Conservation (phyloP, 805 yeast genomes). For the Myxozyma mucilagina region DNA sequence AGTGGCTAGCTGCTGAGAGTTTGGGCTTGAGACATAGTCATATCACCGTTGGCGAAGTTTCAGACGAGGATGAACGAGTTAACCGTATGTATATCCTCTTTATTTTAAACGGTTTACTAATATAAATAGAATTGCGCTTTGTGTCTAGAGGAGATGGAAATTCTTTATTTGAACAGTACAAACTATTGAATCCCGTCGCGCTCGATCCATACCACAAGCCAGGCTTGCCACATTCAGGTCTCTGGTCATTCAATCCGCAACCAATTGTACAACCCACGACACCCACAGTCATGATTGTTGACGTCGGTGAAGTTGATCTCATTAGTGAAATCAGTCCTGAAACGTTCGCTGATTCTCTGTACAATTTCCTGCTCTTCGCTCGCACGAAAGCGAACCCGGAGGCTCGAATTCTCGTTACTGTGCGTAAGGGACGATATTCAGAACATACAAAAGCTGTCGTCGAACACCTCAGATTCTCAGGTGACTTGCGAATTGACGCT, state of each 20-base stretch:
- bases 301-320: conserved; percentile 24
- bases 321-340: neutral
- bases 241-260: conserved; percentile 13
- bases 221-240: conserved; percentile 22
- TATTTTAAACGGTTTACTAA: neutral
- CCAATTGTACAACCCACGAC: conserved; percentile 13
- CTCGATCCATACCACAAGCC: conserved; percentile 18
- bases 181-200: conserved; percentile 18
- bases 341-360: conserved; percentile 18
- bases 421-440: conserved; percentile 16
- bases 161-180: conserved; percentile 21
- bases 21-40: conserved; percentile 23
- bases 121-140: neutral
- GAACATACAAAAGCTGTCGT: conserved; percentile 18
- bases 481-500: neutral
- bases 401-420: conserved; percentile 16
- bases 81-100: neutral
- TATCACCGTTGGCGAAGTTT: conserved; percentile 17
- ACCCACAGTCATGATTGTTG: conserved; percentile 23
- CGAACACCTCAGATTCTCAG: conserved; percentile 8
- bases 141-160: neutral
- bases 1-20: conserved; percentile 24
- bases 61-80: neutral
- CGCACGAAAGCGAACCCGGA: conserved; percentile 18
- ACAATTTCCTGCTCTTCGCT: conserved; percentile 9